These are phyloP conservation scores for Fusarium sp. DNA, from an alignment of 2,329 filamentous ascomycete species.

Conservation along the genomic window DNA sequence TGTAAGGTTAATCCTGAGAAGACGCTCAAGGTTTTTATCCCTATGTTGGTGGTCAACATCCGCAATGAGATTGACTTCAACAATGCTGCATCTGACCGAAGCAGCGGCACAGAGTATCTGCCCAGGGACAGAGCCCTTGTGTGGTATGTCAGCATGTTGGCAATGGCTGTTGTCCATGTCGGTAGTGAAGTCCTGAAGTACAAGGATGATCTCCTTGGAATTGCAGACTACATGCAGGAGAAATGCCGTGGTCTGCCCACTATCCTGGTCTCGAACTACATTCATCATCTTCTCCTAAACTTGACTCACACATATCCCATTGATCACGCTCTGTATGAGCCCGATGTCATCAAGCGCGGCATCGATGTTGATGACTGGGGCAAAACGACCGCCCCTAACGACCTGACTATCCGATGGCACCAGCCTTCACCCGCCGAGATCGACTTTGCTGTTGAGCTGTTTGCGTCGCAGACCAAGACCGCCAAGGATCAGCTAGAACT, in stretches of 20 bases:
- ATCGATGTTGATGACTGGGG: constrained; percentile 88
- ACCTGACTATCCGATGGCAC: constrained; percentile 92
- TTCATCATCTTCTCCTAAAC: constrained; percentile 95
- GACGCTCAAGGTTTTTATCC: constrained; percentile 89
- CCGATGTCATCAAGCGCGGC: constrained; percentile 76
- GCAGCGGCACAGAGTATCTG: constrained; percentile 91
- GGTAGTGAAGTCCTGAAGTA: constrained; percentile 90
- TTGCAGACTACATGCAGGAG: constrained; percentile 96
- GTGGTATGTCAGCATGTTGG: constrained; percentile 97
- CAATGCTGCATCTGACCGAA: constrained; percentile 92
- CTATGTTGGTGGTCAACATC: constrained; percentile 90
- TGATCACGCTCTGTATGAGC: constrained; percentile 89
- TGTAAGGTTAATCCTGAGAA: constrained; percentile 97
- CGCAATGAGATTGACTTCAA: constrained; percentile 98
- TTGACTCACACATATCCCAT: constrained; percentile 93
- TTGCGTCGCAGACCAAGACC: constrained; percentile 83
- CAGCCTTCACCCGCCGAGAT: constrained; percentile 83
- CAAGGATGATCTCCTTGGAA: constrained; percentile 88
- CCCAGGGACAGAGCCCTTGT: constrained; percentile 92
- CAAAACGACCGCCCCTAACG: constrained; percentile 76
- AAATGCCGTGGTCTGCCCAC: constrained; percentile 94
- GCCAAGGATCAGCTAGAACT: constrained; percentile 81
- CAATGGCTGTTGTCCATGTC: constrained; percentile 98
- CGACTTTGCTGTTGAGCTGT: constrained; percentile 88
- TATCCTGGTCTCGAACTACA: constrained; percentile 96